Conservation (phyloP, 192 early-diverging fungal species). For the Gryganskiella cystojenkinii region DNA sequence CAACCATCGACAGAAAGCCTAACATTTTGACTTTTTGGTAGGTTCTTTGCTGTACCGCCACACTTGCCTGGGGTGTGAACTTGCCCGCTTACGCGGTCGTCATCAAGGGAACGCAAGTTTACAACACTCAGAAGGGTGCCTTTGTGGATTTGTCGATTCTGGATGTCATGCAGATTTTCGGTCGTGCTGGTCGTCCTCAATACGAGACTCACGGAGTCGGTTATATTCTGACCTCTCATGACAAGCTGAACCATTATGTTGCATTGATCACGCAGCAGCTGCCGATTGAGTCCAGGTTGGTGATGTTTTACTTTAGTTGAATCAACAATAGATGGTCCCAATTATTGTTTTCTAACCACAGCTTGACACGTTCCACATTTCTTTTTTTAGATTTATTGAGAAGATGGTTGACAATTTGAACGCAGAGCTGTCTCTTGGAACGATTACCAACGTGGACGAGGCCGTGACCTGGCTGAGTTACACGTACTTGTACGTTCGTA, state of each 20-base stretch:
- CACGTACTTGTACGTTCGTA: slow-evolving; percentile 96
- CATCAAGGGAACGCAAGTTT: slow-evolving; percentile 98
- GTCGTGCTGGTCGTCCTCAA: slow-evolving; percentile 95
- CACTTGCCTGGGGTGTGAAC: slow-evolving; percentile 99
- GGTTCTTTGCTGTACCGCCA: slow-evolving; percentile 97
- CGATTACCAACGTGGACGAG: slow-evolving; percentile 95
- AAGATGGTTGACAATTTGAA: slow-evolving; percentile 95
- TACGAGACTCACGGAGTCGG: slow-evolving; percentile 94
- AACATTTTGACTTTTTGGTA: slow-evolving; percentile 49
- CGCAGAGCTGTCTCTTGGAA: slow-evolving; percentile 96
- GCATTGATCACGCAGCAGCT: slow-evolving; percentile 95
- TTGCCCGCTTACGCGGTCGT: slow-evolving; percentile 98
- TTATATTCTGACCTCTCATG: slow-evolving; percentile 95
- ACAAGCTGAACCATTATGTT: slow-evolving; percentile 94
- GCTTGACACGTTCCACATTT: background rate
- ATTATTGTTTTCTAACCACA: background rate
- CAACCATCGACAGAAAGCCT: too few relatives aligned
- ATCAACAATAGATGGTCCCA: too few relatives aligned
- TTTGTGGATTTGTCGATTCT: slow-evolving; percentile 96
- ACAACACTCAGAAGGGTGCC: slow-evolving; percentile 91
- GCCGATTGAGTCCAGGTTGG: slow-evolving; percentile 91
- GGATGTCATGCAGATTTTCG: slow-evolving; percentile 99
- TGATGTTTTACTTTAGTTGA: background rate
- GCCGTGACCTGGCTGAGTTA: slow-evolving; percentile 97
- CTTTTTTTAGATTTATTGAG: slow-evolving; percentile 70